Conservation (phyloP, 345 rosid species). For the Barbarea vulgaris region DNA sequence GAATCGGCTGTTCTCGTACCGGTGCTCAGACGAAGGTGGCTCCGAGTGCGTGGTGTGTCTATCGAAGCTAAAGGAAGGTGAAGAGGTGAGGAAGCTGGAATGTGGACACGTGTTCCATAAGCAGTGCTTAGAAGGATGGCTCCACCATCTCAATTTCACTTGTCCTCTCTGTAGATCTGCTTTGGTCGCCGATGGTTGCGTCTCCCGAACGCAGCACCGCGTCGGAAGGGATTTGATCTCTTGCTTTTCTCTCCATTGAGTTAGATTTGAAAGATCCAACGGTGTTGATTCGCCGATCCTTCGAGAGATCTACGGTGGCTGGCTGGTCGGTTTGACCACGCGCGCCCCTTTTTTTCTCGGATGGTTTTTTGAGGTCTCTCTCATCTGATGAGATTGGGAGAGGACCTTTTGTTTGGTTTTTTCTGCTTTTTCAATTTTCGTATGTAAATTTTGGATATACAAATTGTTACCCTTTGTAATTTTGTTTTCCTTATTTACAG, state of each 20-base stretch:
- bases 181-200: slow-evolving; percentile 51
- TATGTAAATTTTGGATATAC: slow-evolving; percentile 32
- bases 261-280: background rate
- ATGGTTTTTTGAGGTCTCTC: slow-evolving; percentile 25
- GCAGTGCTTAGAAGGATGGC: slow-evolving; percentile 84
- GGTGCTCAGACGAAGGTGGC: slow-evolving; percentile 35
- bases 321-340: slow-evolving; percentile 25
- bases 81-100: slow-evolving; percentile 70
- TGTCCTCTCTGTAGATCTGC: slow-evolving; percentile 79
- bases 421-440: background rate
- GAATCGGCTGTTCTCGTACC: slow-evolving; percentile 56
- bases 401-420: background rate
- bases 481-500: background rate
- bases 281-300: slow-evolving; percentile 15
- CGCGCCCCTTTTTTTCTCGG: slow-evolving; percentile 35
- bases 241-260: slow-evolving; percentile 51
- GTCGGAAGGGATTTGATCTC: slow-evolving; percentile 54
- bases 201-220: slow-evolving; percentile 49
- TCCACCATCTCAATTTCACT: slow-evolving; percentile 61
- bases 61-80: slow-evolving; percentile 67
- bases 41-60: slow-evolving; percentile 64
- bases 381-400: background rate
- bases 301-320: slow-evolving; percentile 31
- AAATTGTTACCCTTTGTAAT: slow-evolving; percentile 9
- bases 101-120: slow-evolving; percentile 89